Conservation (phyloP, 2,329 filamentous ascomycete species). For the Truncatella angustata region DNA sequence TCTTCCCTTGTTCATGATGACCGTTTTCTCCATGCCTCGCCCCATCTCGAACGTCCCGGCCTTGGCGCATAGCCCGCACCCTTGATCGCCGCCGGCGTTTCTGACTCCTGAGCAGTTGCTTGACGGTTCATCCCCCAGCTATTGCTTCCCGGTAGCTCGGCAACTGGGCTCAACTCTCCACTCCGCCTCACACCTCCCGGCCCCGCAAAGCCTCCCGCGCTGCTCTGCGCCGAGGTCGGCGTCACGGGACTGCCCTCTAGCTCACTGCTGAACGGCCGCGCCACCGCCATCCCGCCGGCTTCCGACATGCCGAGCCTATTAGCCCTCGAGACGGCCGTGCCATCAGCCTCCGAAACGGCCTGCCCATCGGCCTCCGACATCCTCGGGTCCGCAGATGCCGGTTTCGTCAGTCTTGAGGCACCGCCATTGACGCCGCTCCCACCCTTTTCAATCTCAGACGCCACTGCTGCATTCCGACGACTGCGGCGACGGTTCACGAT, state of each 20-base stretch:
- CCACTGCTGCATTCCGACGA: background rate
- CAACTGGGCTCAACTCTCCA: background rate
- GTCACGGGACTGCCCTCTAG: background rate
- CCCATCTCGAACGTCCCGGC: background rate
- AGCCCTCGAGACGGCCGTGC: background rate
- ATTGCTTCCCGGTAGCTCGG: background rate
- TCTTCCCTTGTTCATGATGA: background rate
- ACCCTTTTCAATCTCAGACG: background rate
- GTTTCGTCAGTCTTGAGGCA: background rate
- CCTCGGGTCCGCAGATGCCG: background rate
- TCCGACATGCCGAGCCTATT: slow-evolving; percentile 8
- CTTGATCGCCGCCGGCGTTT: background rate
- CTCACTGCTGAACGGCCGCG: slow-evolving; percentile 11
- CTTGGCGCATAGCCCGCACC: background rate
- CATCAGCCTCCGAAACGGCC: slow-evolving; percentile 10
- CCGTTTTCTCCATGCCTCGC: background rate
- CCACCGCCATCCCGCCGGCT: background rate
- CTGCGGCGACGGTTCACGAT: background rate
- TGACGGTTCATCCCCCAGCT: background rate
- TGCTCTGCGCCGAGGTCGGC: background rate
- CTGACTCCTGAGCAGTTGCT: background rate
- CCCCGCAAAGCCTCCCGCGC: background rate
- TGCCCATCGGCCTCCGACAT: slow-evolving; percentile 7
- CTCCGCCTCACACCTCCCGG: background rate
- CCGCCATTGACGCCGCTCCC: background rate